phyloP scores from a whole-genome alignment of 2,329 filamentous ascomycete genomes.

The Lasiodiplodia gonubiensis region DNA sequence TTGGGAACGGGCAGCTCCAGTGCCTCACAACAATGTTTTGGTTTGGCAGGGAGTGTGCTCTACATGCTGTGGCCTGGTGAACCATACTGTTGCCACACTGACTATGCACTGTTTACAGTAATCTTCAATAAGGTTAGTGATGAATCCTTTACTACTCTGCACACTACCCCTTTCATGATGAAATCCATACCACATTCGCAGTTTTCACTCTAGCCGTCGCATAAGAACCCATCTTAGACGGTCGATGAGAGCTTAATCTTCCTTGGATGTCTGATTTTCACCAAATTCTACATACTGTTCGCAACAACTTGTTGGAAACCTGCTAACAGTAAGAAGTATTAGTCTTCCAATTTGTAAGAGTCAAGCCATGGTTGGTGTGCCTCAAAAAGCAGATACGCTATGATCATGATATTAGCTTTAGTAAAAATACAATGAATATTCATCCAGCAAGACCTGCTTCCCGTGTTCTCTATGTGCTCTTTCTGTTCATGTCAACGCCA shows the following conservation, averaged over 20 bases:
- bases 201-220: constrained; percentile 43
- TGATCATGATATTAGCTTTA: background rate
- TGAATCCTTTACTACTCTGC: background rate
- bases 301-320: background rate
- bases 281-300: background rate
- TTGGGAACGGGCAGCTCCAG: background rate
- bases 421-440: background rate
- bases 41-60: background rate
- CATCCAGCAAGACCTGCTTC: background rate
- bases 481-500: constrained; percentile 11
- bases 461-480: constrained; percentile 4
- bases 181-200: constrained; percentile 34
- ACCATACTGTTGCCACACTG: background rate
- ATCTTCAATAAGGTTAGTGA: constrained; percentile 8
- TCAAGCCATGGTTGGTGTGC: background rate
- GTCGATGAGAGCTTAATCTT: constrained; percentile 47
- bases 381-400: background rate
- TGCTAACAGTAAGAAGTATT: constrained; percentile 1
- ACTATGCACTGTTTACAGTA: background rate
- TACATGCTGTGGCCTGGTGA: background rate
- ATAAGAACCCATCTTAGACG: constrained; percentile 46
- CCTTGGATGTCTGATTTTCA: constrained; percentile 48
- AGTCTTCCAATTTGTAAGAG: background rate
- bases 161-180: constrained; percentile 29
- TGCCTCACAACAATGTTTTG: background rate